Evolutionary conservation across 1,139 yeast species (phyloP).

Genomic region (Nadsonia starkeyi-henricii): DNA sequence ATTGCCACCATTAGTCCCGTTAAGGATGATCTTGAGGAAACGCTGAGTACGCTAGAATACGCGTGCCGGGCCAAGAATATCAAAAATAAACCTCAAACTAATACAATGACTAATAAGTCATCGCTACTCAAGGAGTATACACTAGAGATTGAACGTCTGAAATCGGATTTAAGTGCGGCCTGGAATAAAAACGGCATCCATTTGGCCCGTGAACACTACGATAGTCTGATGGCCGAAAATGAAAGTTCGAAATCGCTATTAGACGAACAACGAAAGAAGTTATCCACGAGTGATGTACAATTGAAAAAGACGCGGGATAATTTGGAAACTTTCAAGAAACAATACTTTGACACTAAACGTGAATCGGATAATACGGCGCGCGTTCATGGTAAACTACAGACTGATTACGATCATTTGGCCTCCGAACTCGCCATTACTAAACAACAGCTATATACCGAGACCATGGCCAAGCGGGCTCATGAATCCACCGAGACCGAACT

Average conservation of each 20-base stretch:
- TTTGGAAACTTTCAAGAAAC: neutral
- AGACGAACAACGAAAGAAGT: constrained; percentile 22
- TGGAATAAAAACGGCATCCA: constrained; percentile 47
- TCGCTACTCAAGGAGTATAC: constrained; percentile 34
- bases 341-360: neutral
- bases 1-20: constrained; percentile 74
- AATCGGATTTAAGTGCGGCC: constrained; percentile 45
- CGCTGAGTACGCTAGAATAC: constrained; percentile 64
- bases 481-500: constrained; percentile 3
- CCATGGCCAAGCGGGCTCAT: neutral
- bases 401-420: neutral
- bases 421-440: neutral
- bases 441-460: neutral
- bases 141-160: constrained; percentile 39
- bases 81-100: constrained; percentile 53
- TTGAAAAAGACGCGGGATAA: constrained; percentile 1
- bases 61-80: constrained; percentile 63
- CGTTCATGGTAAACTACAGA: constrained; percentile 6
- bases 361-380: constrained; percentile 14
- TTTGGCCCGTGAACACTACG: constrained; percentile 38
- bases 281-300: constrained; percentile 2
- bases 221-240: constrained; percentile 26
- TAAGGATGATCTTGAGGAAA: constrained; percentile 52
- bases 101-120: constrained; percentile 35
- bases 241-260: constrained; percentile 30